phyloP scores from a whole-genome alignment of 192 early-diverging fungal genomes.

The Coemansia sp. region DNA sequence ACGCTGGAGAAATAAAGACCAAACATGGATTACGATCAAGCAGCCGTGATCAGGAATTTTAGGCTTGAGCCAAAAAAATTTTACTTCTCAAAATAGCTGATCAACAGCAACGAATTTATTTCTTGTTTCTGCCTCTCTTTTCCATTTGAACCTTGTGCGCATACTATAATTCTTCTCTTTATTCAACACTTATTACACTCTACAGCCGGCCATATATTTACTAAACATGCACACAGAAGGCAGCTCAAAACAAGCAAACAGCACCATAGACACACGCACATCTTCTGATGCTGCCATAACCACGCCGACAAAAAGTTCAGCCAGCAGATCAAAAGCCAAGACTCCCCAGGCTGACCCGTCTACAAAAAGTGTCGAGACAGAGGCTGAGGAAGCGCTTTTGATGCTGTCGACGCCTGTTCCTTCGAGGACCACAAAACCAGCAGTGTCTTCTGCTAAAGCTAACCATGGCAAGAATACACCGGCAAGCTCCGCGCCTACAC shows the following conservation, averaged over 20 bases:
- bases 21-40: too few relatives aligned
- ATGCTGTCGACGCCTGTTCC: background rate
- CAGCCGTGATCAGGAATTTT: too few relatives aligned
- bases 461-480: background rate
- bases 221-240: background rate
- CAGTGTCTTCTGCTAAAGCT: background rate
- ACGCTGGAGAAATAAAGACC: too few relatives aligned
- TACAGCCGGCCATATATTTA: background rate
- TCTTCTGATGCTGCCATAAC: background rate
- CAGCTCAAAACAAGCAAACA: background rate
- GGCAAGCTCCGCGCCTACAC: background rate
- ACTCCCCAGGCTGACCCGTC: background rate
- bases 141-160: too few relatives aligned
- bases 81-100: too few relatives aligned
- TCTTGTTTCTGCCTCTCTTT: too few relatives aligned
- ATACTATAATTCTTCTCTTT: background rate
- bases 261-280: background rate
- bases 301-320: background rate
- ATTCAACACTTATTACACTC: background rate
- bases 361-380: background rate
- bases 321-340: background rate
- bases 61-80: too few relatives aligned
- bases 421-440: background rate
- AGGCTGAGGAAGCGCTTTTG: background rate
- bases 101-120: too few relatives aligned